A percentile compares a stretch with the other conserved stretches of the same genome.
These are phyloP conservation scores for Amaranthus hypochondriacus DNA, from an alignment of 148 eudicot species.

Conservation along the genomic window DNA sequence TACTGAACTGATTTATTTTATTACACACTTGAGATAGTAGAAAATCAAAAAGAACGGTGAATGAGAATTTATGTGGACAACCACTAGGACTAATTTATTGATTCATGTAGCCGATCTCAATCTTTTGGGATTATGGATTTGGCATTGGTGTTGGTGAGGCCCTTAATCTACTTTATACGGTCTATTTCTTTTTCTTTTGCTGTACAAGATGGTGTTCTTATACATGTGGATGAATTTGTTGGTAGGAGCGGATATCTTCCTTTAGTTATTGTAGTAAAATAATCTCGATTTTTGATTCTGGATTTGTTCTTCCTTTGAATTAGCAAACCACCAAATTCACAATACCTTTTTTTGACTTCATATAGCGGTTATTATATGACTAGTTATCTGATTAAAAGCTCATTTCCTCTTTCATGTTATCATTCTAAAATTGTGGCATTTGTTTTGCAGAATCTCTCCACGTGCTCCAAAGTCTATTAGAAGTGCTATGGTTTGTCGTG, in stretches of 20 bases:
- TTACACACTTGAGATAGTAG: too few relatives aligned
- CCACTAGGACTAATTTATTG: too few relatives aligned
- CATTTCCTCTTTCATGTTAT: background rate
- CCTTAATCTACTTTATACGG: too few relatives aligned
- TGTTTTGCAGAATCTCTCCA: conserved; percentile 62
- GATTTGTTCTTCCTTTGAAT: background rate
- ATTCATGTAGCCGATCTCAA: too few relatives aligned
- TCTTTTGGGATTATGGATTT: too few relatives aligned
- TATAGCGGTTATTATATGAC: background rate
- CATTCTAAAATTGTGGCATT: background rate
- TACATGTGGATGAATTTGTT: background rate
- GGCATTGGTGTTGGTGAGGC: too few relatives aligned
- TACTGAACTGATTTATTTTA: too few relatives aligned
- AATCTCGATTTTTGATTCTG: background rate
- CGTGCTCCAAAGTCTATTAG: conserved; percentile 75
- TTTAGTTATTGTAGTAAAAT: too few relatives aligned
- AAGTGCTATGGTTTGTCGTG: conserved; percentile 39
- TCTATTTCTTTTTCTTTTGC: too few relatives aligned
- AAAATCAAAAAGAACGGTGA: too few relatives aligned
- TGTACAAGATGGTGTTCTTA: background rate
- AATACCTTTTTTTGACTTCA: background rate
- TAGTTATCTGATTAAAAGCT: background rate
- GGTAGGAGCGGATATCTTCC: too few relatives aligned
- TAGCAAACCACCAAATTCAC: background rate
- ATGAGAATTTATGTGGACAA: too few relatives aligned